phyloP scores from a whole-genome alignment of 768 basidiomycete species.

The Termitomyces titanicus region DNA sequence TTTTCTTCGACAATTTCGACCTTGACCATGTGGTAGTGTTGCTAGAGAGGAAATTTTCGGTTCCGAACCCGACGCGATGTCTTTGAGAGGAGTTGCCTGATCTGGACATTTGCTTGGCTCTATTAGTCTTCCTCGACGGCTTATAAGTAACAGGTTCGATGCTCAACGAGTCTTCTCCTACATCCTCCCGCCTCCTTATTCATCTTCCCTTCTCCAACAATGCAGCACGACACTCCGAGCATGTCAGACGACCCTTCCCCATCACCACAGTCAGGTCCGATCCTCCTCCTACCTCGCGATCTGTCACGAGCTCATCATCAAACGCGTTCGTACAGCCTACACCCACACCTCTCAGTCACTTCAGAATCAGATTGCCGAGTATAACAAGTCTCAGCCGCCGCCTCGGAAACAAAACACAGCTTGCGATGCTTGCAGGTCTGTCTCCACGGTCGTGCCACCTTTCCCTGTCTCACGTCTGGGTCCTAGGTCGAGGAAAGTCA shows the following conservation, averaged over 20 bases:
- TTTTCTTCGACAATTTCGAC: constrained; percentile 87
- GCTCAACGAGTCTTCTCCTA: constrained; percentile 19
- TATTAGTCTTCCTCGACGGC: constrained; percentile 24
- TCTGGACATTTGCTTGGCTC: constrained; percentile 23
- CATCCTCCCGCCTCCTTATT: constrained; percentile 15
- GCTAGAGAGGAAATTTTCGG: constrained; percentile 21
- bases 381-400: constrained; percentile 77
- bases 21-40: constrained; percentile 77
- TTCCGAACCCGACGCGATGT: constrained; percentile 18
- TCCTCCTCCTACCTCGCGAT: constrained; percentile 10
- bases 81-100: constrained; percentile 13
- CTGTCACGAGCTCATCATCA: constrained; percentile 8
- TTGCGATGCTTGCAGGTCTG: constrained; percentile 87
- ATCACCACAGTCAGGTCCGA: constrained; percentile 27
- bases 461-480: constrained; percentile 13
- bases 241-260: constrained; percentile 18
- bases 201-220: constrained; percentile 16
- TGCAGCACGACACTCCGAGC: constrained; percentile 32
- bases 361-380: constrained; percentile 81
- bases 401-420: constrained; percentile 91
- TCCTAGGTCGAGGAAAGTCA: constrained; percentile 78
- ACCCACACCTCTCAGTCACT: constrained; percentile 61
- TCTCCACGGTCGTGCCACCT: not conserved
- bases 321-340: constrained; percentile 40
- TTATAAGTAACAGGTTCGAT: constrained; percentile 30